Evolutionary conservation across 169 alveolate genomes (phyloP), one percentile per base, ranked within the genome.

Genomic region (Plasmodium berghei): DNA sequence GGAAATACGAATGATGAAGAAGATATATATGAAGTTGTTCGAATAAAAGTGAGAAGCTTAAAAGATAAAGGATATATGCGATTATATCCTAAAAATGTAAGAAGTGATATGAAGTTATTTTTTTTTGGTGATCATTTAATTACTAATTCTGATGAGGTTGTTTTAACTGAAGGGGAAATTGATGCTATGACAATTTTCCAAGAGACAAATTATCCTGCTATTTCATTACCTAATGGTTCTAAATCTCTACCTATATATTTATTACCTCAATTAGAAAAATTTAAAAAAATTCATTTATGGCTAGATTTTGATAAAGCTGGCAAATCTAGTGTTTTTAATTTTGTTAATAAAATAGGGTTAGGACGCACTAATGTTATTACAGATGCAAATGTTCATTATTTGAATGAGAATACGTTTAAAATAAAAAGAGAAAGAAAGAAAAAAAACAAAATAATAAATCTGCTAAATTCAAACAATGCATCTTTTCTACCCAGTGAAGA

Each of bases 161-260:
- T 97, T 12, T 74, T 98, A 0, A 96, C 99, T n/a, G 99, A 98
- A 92, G 99, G 99, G 22, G 99, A 98, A 91, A 96, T 93, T 92
- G 99, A 98, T 94, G 99, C 99, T 10, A 97, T 98, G 99, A 96
- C 98, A 28, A 98, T 96, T 18, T 87, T 88, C 86, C 97, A 98
- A 92, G 96, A 93, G 56, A 98, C 99, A 28, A 97, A 97, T 8
- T 64, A 95, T 42, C 95, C 97, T 5, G 97, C 98, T 28, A 95
- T 97, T 20, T 97, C 99, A n/a, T 89, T 98, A 18, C 99, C 99
- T 3, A 94, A 97, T 88, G 99, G 99, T 18, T 97, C 98, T 6
- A 93, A 94, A 87, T 95, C 97, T 45, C 86, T 97, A 42, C 99
- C 99, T 3, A 89, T 94, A 2, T 94, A 97, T 67, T 75, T 97